A percentile compares a stretch with the other conserved stretches of the same genome.
Evolutionary conservation across 2,329 filamentous ascomycete genomes (phyloP).

Genomic region (Fusarium robinianum): DNA sequence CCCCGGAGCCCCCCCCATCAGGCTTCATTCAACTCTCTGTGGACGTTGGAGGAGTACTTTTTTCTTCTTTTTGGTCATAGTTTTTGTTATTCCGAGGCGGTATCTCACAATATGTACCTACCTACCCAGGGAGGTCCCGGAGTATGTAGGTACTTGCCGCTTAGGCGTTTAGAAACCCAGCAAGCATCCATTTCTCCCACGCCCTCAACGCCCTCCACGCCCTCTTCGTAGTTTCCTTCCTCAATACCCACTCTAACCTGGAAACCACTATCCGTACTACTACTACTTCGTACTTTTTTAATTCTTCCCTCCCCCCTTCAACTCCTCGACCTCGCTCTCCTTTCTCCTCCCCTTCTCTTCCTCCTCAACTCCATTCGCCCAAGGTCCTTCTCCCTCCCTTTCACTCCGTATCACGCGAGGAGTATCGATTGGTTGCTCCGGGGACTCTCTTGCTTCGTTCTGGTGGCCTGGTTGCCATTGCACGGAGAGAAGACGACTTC

Average conservation of each 20-base stretch:
- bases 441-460: conserved; percentile 9
- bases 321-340: conserved; percentile 1
- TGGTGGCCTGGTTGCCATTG: conserved; percentile 1
- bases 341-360: not conserved
- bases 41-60: too few species aligned
- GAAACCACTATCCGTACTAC: conserved; percentile 11
- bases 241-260: conserved; percentile 19
- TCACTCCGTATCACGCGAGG: conserved; percentile 5
- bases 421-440: conserved; percentile 22
- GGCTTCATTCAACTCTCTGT: too few species aligned
- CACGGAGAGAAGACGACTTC: not conserved
- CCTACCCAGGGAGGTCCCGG: too few species aligned
- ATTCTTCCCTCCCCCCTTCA: conserved; percentile 1
- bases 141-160: too few species aligned
- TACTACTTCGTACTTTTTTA: too few species aligned
- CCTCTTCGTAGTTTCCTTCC: not conserved
- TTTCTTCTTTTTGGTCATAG: too few species aligned
- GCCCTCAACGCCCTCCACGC: not conserved
- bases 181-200: not conserved
- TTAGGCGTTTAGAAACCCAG: too few species aligned
- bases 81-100: too few species aligned
- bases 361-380: conserved; percentile 2
- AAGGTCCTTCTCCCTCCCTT: too few species aligned
- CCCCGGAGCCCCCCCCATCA: too few species aligned
- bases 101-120: too few species aligned